Conservation (phyloP, 768 basidiomycete genomes). For the Termitomyces sp. region DNA sequence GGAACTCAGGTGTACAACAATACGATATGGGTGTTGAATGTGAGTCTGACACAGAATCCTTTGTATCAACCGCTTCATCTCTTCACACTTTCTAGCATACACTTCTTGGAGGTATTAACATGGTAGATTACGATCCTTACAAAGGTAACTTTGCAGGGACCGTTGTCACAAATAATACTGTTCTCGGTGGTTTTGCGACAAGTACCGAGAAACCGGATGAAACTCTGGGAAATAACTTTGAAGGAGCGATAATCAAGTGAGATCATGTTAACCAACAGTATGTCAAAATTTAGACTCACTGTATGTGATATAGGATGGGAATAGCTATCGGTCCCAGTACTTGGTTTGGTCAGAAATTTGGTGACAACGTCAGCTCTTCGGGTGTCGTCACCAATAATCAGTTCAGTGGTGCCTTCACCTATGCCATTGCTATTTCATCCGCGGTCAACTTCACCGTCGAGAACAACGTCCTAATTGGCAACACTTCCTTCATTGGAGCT, state of each 20-base stretch:
- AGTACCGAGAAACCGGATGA: constrained; percentile 32
- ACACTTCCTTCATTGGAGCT: constrained; percentile 71
- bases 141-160: constrained; percentile 61
- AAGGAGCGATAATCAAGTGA: constrained; percentile 69
- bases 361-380: constrained; percentile 44
- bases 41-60: constrained; percentile 25
- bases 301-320: constrained; percentile 52
- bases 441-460: constrained; percentile 63
- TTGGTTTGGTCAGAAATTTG: constrained; percentile 63
- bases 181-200: constrained; percentile 67
- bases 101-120: constrained; percentile 69
- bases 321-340: constrained; percentile 74
- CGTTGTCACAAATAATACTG: constrained; percentile 60
- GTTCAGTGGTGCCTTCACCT: constrained; percentile 66
- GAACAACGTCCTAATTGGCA: constrained; percentile 56
- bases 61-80: not conserved
- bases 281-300: not conserved
- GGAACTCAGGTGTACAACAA: constrained; percentile 73
- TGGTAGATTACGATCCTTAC: constrained; percentile 71
- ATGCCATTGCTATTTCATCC: constrained; percentile 62
- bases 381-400: constrained; percentile 54
- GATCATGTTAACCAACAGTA: constrained; percentile 17
- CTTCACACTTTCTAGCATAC: constrained; percentile 41
- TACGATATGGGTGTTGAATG: constrained; percentile 67
- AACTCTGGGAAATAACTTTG: constrained; percentile 47